Evolutionary conservation across 2,329 filamentous ascomycete genomes (phyloP).

Genomic region (Scytalidium sp.): DNA sequence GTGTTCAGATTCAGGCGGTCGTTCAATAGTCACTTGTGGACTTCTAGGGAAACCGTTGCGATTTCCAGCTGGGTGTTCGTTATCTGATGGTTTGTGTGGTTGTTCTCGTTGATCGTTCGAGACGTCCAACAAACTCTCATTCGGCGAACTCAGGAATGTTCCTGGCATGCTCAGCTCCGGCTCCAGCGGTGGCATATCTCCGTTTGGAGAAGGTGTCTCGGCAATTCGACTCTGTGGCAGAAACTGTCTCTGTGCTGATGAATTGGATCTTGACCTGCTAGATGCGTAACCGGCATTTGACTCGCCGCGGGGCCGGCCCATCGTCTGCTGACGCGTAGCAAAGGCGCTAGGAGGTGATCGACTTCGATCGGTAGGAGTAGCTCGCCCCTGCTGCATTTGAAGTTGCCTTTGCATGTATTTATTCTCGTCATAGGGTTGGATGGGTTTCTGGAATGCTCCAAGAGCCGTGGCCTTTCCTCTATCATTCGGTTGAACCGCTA

Average conservation of each 20-base stretch:
- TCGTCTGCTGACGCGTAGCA: slow-evolving; percentile 20
- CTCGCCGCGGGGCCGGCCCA: slow-evolving; percentile 41
- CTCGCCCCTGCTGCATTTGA: slow-evolving; percentile 74
- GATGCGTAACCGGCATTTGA: slow-evolving; percentile 39
- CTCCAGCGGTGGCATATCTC: slow-evolving; percentile 6
- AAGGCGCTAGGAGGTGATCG: slow-evolving; percentile 21
- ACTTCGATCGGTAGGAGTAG: slow-evolving; percentile 47
- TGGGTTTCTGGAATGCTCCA: slow-evolving; percentile 70
- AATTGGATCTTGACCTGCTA: slow-evolving; percentile 45
- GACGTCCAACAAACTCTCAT: slow-evolving; percentile 11
- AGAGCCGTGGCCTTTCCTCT: slow-evolving; percentile 77
- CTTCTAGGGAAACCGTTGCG: slow-evolving; percentile 20
- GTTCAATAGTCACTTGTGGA: slow-evolving; percentile 17
- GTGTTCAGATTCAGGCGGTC: slow-evolving; percentile 26
- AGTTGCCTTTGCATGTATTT: slow-evolving; percentile 80
- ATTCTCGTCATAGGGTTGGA: slow-evolving; percentile 76
- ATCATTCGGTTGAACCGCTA: slow-evolving; percentile 73
- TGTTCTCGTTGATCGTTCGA: slow-evolving; percentile 8
- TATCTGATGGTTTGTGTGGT: slow-evolving; percentile 4
- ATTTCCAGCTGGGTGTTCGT: slow-evolving; percentile 17
- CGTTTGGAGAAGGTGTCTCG: slow-evolving; percentile 11
- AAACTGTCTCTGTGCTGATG: slow-evolving; percentile 36
- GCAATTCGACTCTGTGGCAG: slow-evolving; percentile 17
- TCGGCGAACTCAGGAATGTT: slow-evolving; percentile 23
- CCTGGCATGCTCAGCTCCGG: slow-evolving; percentile 5